phyloP scores from a whole-genome alignment of 441 rosid genomes.

The Daphne laureola region DNA sequence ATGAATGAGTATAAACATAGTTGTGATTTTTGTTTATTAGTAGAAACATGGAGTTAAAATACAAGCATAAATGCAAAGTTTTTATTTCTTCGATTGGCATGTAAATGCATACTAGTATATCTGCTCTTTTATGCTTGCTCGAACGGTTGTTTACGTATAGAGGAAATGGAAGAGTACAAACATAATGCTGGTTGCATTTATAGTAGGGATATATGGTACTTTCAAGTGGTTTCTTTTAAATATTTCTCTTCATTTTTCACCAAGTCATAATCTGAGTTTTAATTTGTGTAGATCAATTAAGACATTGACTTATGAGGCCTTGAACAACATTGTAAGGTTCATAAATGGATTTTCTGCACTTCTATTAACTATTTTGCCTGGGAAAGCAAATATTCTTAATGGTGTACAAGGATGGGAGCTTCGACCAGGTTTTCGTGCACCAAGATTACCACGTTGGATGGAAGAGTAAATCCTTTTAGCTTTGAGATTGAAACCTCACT shows the following conservation, averaged over 20 bases:
- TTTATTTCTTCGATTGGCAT: too few species aligned
- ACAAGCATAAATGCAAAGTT: too few species aligned
- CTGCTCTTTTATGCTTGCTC: too few species aligned
- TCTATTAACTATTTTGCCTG: constrained; percentile 65
- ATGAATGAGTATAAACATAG: too few species aligned
- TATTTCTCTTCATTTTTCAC: background rate
- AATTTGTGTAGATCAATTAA: constrained; percentile 73
- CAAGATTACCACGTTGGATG: constrained; percentile 87
- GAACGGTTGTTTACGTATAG: background rate
- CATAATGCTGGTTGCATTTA: too few species aligned
- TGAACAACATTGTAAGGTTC: constrained; percentile 60
- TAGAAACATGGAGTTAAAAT: too few species aligned
- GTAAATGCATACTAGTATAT: too few species aligned
- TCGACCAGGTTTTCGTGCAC: constrained; percentile 78
- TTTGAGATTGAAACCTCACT: background rate
- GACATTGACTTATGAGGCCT: constrained; percentile 66
- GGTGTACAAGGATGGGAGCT: constrained; percentile 92
- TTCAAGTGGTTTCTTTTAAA: constrained; percentile 14
- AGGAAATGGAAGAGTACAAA: too few species aligned
- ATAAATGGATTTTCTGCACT: constrained; percentile 78
- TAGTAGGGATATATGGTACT: too few species aligned
- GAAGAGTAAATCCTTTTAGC: constrained; percentile 38
- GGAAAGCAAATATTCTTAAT: constrained; percentile 62
- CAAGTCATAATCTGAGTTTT: constrained; percentile 6
- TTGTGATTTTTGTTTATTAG: too few species aligned